Evolutionary conservation across 768 basidiomycete species (phyloP).

Genomic region (Calocybe gangraenosa): DNA sequence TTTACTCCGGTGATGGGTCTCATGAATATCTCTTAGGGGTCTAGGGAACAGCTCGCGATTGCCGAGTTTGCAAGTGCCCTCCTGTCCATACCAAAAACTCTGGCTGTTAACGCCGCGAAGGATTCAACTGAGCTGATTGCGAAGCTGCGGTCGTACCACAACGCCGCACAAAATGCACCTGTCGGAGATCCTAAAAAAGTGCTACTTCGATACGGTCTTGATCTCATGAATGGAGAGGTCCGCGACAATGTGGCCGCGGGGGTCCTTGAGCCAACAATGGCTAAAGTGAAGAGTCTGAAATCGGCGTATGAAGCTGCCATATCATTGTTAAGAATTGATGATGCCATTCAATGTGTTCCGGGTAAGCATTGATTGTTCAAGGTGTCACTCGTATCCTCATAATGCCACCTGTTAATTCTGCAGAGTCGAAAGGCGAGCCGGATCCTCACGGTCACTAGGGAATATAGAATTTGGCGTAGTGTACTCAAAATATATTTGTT

Average conservation of each 20-base stretch:
- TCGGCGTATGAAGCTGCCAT: slow-evolving; percentile 96
- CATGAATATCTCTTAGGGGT: slow-evolving; percentile 57
- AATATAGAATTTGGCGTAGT: slow-evolving; percentile 2
- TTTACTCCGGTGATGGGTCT: slow-evolving; percentile 5
- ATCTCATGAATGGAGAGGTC: slow-evolving; percentile 91
- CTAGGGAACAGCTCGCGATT: slow-evolving; percentile 96
- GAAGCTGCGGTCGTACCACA: slow-evolving; percentile 95
- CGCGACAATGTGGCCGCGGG: slow-evolving; percentile 93
- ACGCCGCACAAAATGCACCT: slow-evolving; percentile 91
- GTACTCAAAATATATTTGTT: slow-evolving; percentile 4
- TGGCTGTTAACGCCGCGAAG: slow-evolving; percentile 97
- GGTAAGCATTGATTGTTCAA: slow-evolving; percentile 43
- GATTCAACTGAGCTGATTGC: slow-evolving; percentile 97
- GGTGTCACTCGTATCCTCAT: slow-evolving; percentile 9
- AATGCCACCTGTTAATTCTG: slow-evolving; percentile 14
- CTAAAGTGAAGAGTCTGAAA: slow-evolving; percentile 96
- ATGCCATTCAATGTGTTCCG: slow-evolving; percentile 88
- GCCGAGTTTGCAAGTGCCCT: slow-evolving; percentile 97
- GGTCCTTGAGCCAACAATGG: slow-evolving; percentile 93
- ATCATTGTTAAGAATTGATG: slow-evolving; percentile 91
- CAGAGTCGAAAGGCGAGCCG: slow-evolving; percentile 69
- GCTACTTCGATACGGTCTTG: slow-evolving; percentile 89
- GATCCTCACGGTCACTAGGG: slow-evolving; percentile 76
- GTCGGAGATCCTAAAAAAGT: slow-evolving; percentile 88
- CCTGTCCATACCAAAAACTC: slow-evolving; percentile 92